Evolutionary conservation across 2,329 filamentous ascomycete genomes (phyloP), one percentile per base, ranked within the genome.

Genomic region (Diaporthe batatas): DNA sequence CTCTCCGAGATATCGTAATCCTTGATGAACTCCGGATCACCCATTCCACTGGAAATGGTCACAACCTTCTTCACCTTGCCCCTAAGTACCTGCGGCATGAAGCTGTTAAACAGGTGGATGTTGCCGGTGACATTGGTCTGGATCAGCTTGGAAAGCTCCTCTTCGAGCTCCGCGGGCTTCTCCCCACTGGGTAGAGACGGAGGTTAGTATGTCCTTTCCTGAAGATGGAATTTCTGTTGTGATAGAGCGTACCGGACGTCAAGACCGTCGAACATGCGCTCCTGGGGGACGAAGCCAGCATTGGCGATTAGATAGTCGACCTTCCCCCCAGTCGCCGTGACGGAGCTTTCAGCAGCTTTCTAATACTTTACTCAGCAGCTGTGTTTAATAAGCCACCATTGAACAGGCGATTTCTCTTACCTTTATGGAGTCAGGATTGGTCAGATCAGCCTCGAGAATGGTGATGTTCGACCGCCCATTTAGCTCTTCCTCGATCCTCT

Each of bases 281-380:
- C 29, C 10, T 21, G 8, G 6, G 44, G 21, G 8, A 39, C 34
- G 0, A 80, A 76, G 2, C 77, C 88, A 0, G 81, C 88, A 68
- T 90, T 90, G 68, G 83, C 84, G 36, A 90, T 86, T 7, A 90
- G 77, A 73, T 86, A 86, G 77, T 90, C 88, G 7, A 90, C 74
- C 64, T 79, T 77, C 16, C 82, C 82, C 4, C 80, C 80, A 0
- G 81, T 82, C n/a, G 83, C 81, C n/a, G 78, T 76, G 18, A 80
- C 74, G 6, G 78, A 74, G 14, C 77, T 74, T 23, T 77, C 75
- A 3, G 73, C 77, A 1, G 79, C 77, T 75, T 76, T 75, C 77
- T 80, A 18, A 6, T 21, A 21, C 2, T 18, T 23, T 2, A 16
- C 77, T 11, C 74, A 59, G 8, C 68, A 49, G 11, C 76, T 78